These are phyloP conservation scores for Phytophthora boehmeriae DNA, from an alignment of 352 stramenopile genomes.

Conservation along the genomic window DNA sequence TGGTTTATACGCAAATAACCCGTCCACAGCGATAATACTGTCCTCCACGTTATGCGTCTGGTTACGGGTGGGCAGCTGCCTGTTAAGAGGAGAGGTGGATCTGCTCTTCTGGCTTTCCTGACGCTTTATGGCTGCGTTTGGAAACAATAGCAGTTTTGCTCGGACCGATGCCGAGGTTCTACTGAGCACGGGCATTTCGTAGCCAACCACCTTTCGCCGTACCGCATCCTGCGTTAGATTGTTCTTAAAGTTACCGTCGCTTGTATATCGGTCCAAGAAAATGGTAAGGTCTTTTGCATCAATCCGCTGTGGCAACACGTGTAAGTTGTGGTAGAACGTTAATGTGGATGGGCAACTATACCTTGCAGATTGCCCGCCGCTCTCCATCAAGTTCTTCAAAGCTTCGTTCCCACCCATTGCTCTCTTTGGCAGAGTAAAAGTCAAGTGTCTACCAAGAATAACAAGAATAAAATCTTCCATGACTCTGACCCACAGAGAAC, in stretches of 20 bases:
- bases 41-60: slow-evolving; percentile 8
- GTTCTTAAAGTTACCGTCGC: slow-evolving; percentile 42
- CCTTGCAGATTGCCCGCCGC: slow-evolving; percentile 63
- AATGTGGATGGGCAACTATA: slow-evolving; percentile 5
- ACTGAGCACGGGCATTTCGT: slow-evolving; percentile 80
- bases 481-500: neutral
- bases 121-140: slow-evolving; percentile 19
- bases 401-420: slow-evolving; percentile 55
- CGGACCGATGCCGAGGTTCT: slow-evolving; percentile 72
- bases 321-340: neutral
- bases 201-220: slow-evolving; percentile 77
- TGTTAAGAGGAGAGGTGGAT: slow-evolving; percentile 16
- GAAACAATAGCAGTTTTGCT: slow-evolving; percentile 55
- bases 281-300: slow-evolving; percentile 84
- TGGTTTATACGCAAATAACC: slow-evolving; percentile 42
- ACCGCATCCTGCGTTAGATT: slow-evolving; percentile 31
- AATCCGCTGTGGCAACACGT: slow-evolving; percentile 37
- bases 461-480: neutral
- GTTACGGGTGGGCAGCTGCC: slow-evolving; percentile 3
- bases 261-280: slow-evolving; percentile 85
- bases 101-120: slow-evolving; percentile 22
- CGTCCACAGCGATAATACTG: slow-evolving; percentile 43
- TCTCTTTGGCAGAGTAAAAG: slow-evolving; percentile 74
- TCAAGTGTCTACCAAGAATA: slow-evolving; percentile 76
- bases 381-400: slow-evolving; percentile 69